Conservation (phyloP, 1,284 basidiomycete species). For the Puccinia triticina region DNA sequence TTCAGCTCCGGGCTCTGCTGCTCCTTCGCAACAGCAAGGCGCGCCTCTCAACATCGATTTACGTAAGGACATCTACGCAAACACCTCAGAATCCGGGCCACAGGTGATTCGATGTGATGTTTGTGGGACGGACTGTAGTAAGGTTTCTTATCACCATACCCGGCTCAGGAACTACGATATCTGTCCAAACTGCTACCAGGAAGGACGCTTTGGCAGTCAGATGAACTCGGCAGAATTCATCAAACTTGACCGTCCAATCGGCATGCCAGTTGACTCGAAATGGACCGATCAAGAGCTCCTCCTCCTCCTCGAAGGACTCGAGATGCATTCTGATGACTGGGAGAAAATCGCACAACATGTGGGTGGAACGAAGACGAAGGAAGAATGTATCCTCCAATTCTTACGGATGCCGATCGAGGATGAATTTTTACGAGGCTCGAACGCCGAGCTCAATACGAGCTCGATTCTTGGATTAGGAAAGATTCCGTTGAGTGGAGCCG, state of each 20-base stretch:
- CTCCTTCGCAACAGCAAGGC: constrained; percentile 61
- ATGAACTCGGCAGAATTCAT: constrained; percentile 99
- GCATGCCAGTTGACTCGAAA: constrained; percentile 66
- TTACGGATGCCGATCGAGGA: constrained; percentile 96
- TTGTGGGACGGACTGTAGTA: constrained; percentile 68
- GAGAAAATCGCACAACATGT: constrained; percentile 87
- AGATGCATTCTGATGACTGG: constrained; percentile 99
- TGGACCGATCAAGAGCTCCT: constrained; percentile 93
- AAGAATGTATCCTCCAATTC: constrained; percentile 95
- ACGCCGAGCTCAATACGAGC: constrained; percentile 65
- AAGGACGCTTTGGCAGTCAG: constrained; percentile 90
- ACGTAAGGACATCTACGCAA: constrained; percentile 79
- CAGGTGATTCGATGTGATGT: constrained; percentile 38
- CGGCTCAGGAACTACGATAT: constrained; percentile 89
- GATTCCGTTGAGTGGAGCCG: constrained; percentile 88
- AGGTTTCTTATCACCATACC: constrained; percentile 82
- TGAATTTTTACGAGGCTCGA: constrained; percentile 66
- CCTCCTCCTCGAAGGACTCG: constrained; percentile 85
- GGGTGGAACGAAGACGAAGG: constrained; percentile 76
- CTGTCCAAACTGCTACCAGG: constrained; percentile 87
- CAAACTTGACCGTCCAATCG: constrained; percentile 69
- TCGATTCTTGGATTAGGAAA: constrained; percentile 67
- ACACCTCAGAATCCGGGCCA: constrained; percentile 58
- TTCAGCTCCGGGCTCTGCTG: constrained; percentile 57
- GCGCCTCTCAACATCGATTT: constrained; percentile 71